Evolutionary conservation across 352 stramenopile genomes (phyloP).

Genomic region (Hyaloperonospora brassicae): DNA sequence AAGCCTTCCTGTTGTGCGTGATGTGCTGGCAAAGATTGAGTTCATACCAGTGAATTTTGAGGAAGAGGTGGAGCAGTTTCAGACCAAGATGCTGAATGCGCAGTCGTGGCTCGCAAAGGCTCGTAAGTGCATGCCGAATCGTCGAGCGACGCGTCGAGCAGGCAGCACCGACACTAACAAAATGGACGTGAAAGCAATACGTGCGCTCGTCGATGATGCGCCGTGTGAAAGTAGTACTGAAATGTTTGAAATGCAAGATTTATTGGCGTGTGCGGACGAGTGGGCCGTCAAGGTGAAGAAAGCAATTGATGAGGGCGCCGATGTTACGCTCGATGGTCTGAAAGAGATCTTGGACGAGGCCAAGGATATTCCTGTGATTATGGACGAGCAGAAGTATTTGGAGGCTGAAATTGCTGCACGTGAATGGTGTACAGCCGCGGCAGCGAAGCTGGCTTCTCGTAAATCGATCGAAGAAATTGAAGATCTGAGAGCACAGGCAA

Average conservation of each 20-base stretch:
- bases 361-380: constrained; percentile 79
- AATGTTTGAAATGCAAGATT: constrained; percentile 86
- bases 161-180: constrained; percentile 57
- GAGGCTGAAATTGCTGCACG: constrained; percentile 70
- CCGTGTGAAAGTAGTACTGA: constrained; percentile 78
- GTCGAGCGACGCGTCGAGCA: constrained; percentile 45
- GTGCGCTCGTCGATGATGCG: constrained; percentile 76
- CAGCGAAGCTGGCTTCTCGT: constrained; percentile 41
- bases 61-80: constrained; percentile 64
- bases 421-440: constrained; percentile 62
- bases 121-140: constrained; percentile 81
- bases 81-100: constrained; percentile 78
- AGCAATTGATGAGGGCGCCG: constrained; percentile 64
- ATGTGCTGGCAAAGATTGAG: constrained; percentile 73
- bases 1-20: constrained; percentile 69
- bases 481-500: constrained; percentile 43
- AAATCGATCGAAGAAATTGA: constrained; percentile 68
- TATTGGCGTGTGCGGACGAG: constrained; percentile 80
- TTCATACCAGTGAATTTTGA: constrained; percentile 84
- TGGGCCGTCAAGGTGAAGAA: constrained; percentile 73
- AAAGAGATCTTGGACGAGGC: constrained; percentile 75
- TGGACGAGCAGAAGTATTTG: constrained; percentile 80
- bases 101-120: constrained; percentile 82
- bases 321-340: constrained; percentile 60
- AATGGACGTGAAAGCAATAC: constrained; percentile 74